These are phyloP conservation scores for Gossypium armourianum DNA, from an alignment of 441 rosid species.

Conservation along the genomic window DNA sequence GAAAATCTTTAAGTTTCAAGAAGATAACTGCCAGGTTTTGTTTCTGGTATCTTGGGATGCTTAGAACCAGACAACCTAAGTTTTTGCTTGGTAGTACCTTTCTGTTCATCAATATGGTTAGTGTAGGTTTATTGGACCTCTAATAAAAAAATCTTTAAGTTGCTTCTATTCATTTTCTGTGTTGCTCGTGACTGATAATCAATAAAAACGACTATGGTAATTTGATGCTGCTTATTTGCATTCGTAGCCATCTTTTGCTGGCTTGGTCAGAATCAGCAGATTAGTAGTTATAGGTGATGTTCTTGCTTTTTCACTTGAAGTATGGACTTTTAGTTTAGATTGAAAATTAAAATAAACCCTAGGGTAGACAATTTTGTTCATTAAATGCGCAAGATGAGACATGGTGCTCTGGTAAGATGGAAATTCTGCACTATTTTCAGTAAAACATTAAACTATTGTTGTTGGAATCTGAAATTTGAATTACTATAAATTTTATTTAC, in stretches of 20 bases:
- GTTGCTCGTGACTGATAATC: neutral
- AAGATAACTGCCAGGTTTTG: neutral
- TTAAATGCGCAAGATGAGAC: neutral
- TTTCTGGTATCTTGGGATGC: neutral
- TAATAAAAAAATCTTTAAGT: neutral
- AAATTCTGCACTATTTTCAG: neutral
- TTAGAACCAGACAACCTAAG: neutral
- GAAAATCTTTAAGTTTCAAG: neutral
- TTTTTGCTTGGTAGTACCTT: neutral
- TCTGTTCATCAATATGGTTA: neutral
- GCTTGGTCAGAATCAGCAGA: constrained; percentile 5
- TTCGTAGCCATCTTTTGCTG: constrained; percentile 2
- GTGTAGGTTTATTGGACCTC: neutral
- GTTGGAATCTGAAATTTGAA: constrained; percentile 5
- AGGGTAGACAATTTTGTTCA: constrained; percentile 3
- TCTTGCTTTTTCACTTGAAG: constrained; percentile 7
- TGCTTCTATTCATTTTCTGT: neutral
- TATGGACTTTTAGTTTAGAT: constrained; percentile 2
- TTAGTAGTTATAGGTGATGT: neutral
- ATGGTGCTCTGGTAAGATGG: neutral
- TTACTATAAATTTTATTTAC: neutral
- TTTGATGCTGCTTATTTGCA: constrained; percentile 3
- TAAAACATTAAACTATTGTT: neutral
- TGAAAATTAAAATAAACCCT: neutral
- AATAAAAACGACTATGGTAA: neutral